phyloP scores from a whole-genome alignment of 169 alveolate species.

The Plasmodium berghei region DNA sequence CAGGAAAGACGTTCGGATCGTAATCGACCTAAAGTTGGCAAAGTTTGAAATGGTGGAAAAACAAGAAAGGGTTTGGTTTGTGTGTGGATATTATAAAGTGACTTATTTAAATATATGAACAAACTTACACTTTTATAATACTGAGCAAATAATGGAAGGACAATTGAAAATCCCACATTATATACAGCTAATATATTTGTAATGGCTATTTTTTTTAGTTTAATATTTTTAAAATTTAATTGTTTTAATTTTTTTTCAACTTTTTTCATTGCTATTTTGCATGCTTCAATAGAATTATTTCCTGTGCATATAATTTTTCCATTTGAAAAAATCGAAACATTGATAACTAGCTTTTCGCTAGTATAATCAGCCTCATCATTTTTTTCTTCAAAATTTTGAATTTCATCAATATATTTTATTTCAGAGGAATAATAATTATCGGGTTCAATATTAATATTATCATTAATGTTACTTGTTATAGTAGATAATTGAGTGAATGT shows the following conservation, averaged over 20 bases:
- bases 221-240: constrained; percentile 77
- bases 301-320: constrained; percentile 86
- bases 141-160: constrained; percentile 80
- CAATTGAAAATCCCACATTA: constrained; percentile 77
- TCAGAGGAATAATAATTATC: neutral
- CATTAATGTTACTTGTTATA: neutral
- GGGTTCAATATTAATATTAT: neutral
- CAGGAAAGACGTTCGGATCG: constrained; percentile 74
- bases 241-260: constrained; percentile 80
- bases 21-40: constrained; percentile 26
- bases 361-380: neutral
- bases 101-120: no score
- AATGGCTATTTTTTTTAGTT: constrained; percentile 62
- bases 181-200: constrained; percentile 85
- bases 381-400: neutral
- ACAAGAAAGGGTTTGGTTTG: neutral
- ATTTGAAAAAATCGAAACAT: constrained; percentile 84
- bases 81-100: neutral
- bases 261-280: constrained; percentile 83
- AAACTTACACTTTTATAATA: constrained; percentile 53
- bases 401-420: neutral
- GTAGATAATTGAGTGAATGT: neutral
- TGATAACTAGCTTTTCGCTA: constrained; percentile 75
- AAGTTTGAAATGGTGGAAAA: neutral
- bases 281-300: constrained; percentile 79